Conservation (phyloP, 305 asterid genomes). For the Solanum hybrid region DNA sequence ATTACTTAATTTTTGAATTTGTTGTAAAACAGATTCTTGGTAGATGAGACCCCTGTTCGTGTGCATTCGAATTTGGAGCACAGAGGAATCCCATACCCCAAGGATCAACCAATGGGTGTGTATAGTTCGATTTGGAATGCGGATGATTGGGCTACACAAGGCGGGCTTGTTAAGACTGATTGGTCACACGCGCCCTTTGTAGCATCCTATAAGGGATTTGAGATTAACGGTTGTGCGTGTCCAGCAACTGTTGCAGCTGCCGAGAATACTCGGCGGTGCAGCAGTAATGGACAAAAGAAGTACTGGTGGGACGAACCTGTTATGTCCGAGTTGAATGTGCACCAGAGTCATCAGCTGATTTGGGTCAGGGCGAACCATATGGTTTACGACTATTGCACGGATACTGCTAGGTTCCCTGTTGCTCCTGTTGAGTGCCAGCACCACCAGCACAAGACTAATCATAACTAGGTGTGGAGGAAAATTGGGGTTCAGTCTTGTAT, state of each 20-base stretch:
- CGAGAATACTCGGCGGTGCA: conserved; percentile 47
- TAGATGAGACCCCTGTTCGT: conserved; percentile 78
- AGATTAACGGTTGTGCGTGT: conserved; percentile 53
- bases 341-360: conserved; percentile 77
- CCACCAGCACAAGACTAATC: conserved; percentile 40
- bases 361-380: conserved; percentile 87
- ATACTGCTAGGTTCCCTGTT: conserved; percentile 53
- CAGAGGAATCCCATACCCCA: conserved; percentile 73
- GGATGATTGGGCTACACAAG: conserved; percentile 96
- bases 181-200: conserved; percentile 84
- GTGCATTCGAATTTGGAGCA: conserved; percentile 77
- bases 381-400: conserved; percentile 78
- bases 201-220: conserved; percentile 61
- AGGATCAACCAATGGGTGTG: conserved; percentile 82
- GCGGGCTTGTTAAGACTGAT: conserved; percentile 75
- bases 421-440: conserved; percentile 71
- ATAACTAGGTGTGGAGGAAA: not conserved
- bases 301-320: conserved; percentile 84
- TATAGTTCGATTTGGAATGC: conserved; percentile 97
- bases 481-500: not conserved
- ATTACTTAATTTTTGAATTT: not conserved
- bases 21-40: conserved; percentile 46
- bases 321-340: conserved; percentile 52
- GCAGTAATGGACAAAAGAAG: conserved; percentile 27
- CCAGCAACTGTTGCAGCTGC: conserved; percentile 35